Evolutionary conservation across 495 filamentous ascomycete genomes (phyloP), one percentile per base, ranked within the genome.

Genomic region (Xylaria flabelliformis): DNA sequence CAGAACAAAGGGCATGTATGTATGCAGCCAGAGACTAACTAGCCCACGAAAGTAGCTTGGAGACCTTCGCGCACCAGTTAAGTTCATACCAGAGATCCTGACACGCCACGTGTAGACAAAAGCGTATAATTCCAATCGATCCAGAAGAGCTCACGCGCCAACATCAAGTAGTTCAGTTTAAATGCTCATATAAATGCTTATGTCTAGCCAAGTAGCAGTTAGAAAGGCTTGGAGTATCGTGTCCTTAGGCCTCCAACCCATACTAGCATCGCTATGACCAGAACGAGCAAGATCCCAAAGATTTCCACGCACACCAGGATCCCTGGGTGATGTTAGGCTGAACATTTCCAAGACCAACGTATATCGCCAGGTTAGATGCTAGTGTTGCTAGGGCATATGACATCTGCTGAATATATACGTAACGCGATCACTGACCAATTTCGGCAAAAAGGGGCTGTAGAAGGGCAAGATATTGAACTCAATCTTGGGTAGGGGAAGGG

Each of bases 311-410:
- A 81, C 94, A 24, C 91, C 91, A 0, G 89, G 92, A 77, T 85
- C 89, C 9, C 86, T 93, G 0, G 92, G 93, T 17, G 93, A 92
- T 6, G 85, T 91, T 21, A 91, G 91, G 9, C 81, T 96, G 51
- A 93, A 92, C 76, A 93, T 95, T 63, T 91, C 90, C 21, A 92
- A 94, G 77, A 92, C 91, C 2, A 92, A 94, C 88, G 86, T 95
- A 83, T 92, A 93, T 94, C 70, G 86, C 91, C 24, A 91, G 93
- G 81, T 88, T 88, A 39, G 92, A 92, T 8, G 92, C 92, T 41
- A 91, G 92, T 5, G 92, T 94, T 81, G 91, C 91, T 7, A 92
- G 92, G 6, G 91, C 93, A 0, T 91, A 94, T 72, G 84, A 89
- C 13, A 91, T 94, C 59, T 92, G 94, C 78, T 91, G 12, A 84